A percentile compares a stretch with the other conserved stretches of the same genome.
Evolutionary conservation across 352 stramenopile species (phyloP).

Genomic region (Pythium dissimile): DNA sequence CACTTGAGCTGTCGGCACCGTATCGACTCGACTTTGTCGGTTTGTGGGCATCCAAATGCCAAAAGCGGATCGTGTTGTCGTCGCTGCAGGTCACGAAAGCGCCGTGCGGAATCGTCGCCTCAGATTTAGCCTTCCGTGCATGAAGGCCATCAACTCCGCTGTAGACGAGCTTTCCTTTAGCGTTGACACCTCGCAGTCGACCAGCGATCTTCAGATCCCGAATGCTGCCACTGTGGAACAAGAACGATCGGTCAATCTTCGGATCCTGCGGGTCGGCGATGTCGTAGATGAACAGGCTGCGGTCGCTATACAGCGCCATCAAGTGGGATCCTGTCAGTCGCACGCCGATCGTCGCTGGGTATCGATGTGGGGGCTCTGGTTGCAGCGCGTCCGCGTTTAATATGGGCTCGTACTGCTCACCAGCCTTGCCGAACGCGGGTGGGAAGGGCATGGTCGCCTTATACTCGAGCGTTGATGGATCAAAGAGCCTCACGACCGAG

Average conservation of each 20-base stretch:
- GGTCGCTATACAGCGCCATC: conserved; percentile 73
- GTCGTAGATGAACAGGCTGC: conserved; percentile 78
- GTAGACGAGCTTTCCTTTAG: conserved; percentile 61
- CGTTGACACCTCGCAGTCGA: conserved; percentile 41
- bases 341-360: conserved; percentile 53
- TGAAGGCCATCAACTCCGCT: conserved; percentile 10
- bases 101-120: conserved; percentile 45
- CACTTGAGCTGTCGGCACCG: conserved; percentile 7
- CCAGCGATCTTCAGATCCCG: conserved; percentile 63
- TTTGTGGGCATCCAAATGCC: conserved; percentile 79
- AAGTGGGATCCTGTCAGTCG: conserved; percentile 60
- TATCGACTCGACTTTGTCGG: conserved; percentile 21
- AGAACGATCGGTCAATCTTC: conserved; percentile 63
- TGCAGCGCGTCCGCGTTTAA: conserved; percentile 29
- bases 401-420: conserved; percentile 6
- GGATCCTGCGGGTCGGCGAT: conserved; percentile 45
- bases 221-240: conserved; percentile 75
- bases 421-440: conserved; percentile 56
- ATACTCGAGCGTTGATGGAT: conserved; percentile 71
- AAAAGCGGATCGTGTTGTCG: conserved; percentile 86
- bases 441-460: conserved; percentile 70
- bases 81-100: conserved; percentile 82
- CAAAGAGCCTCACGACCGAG: conserved; percentile 68
- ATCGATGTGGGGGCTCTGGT: conserved; percentile 46
- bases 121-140: conserved; percentile 6